Evolutionary conservation across 2,329 filamentous ascomycete genomes (phyloP), one percentile per base, ranked within the genome.

Genomic region (Nannizziopsis arthrosporioides): DNA sequence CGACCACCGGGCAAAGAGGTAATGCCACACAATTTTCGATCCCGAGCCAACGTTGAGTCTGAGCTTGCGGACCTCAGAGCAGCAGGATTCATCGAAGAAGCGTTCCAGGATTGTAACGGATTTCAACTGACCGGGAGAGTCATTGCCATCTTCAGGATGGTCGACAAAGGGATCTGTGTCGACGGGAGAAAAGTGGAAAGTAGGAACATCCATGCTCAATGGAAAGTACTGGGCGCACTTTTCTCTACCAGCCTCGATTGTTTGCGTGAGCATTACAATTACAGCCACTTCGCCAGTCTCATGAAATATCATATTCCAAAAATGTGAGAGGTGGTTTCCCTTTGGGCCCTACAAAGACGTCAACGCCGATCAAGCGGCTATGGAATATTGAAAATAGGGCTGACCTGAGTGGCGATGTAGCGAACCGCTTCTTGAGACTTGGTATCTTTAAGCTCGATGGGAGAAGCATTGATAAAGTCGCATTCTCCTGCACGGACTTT

Each of bases 251-350:
- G 76, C 74, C 65, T 96, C 90, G 60, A 85, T 75, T 19, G 87
- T 90, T 62, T 88, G 86, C 2, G 90, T 98, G 53, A 98, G 77
- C 85, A 96, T 95, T 49, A 96, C 82, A 46, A 96, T 82, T 49
- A 96, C 86, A 1, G 80, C 87, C 2, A 83, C 79, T 40, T 81
- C 80, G 19, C 68, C 66, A n/a, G 73, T 78, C 65, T 93, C 86
- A 59, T 93, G 82, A 63, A 85, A 85, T 32, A 95, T 73, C 92
- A 98, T 98, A 61, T 92, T 85, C 85, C 90, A 98, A 55, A 94
- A 85, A 61, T 94, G 87, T 55, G 81, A 78, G 48, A 83, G 74
- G 12, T 84, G 85, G 19, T 78, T 77, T 51, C 74, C 66, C 59
- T 89, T 94, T 5, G 92, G 92, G 0, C 92, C 92, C 70, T 81